These are phyloP conservation scores for Myriangium duriaei DNA, from an alignment of 2,329 filamentous ascomycete genomes.

Conservation along the genomic window DNA sequence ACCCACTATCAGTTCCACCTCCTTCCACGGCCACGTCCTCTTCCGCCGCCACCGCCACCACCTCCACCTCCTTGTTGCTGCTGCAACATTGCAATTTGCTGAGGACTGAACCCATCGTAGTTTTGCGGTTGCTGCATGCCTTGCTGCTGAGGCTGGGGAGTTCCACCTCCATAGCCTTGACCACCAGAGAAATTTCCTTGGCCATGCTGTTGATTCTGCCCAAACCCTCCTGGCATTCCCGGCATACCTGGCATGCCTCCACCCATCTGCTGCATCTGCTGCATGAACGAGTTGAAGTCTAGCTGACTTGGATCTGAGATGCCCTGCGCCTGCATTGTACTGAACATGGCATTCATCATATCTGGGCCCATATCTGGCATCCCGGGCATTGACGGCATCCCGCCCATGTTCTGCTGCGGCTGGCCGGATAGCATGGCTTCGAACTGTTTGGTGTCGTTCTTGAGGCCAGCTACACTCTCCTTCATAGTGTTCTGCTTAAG, in stretches of 20 bases:
- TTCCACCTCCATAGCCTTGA: conserved; percentile 8
- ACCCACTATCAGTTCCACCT: no score
- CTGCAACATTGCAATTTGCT: conserved; percentile 26
- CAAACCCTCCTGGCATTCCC: conserved; percentile 8
- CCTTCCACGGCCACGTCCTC: conserved; percentile 19
- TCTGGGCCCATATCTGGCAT: conserved; percentile 41
- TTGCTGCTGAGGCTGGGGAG: conserved; percentile 10
- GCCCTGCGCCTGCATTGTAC: conserved; percentile 41
- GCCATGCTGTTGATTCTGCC: conserved; percentile 10
- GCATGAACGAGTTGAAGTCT: conserved; percentile 43
- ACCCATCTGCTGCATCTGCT: conserved; percentile 36
- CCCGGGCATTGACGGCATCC: conserved; percentile 26
- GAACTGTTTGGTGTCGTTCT: conserved; percentile 52
- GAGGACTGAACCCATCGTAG: conserved; percentile 22
- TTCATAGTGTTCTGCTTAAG: conserved; percentile 73
- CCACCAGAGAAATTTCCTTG: conserved; percentile 14
- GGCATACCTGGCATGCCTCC: conserved; percentile 20
- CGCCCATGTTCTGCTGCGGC: conserved; percentile 16
- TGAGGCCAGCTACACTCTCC: conserved; percentile 62
- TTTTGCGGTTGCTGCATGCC: conserved; percentile 12
- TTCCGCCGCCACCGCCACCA: conserved; percentile 19
- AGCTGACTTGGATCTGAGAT: conserved; percentile 38
- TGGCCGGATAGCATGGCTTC: conserved; percentile 42
- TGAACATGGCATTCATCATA: conserved; percentile 48
- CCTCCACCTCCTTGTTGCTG: conserved; percentile 17